A percentile compares a stretch with the other conserved stretches of the same genome.
phyloP scores from a whole-genome alignment of 202 grass and related monocot genomes.

The Bolboschoenoplectus hybrid region DNA sequence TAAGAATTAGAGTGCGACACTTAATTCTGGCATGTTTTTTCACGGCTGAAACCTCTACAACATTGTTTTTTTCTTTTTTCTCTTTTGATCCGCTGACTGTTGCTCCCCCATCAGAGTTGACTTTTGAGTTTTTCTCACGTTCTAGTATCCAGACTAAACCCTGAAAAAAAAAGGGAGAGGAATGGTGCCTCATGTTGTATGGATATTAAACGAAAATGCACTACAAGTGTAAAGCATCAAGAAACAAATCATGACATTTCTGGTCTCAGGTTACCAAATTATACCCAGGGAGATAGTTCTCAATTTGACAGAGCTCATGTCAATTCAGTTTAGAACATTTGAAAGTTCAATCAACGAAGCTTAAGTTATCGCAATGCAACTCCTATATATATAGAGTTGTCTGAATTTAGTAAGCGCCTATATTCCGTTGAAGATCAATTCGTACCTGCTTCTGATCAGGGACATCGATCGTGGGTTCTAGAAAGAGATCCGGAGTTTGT shows the following conservation, averaged over 20 bases:
- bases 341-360: background rate
- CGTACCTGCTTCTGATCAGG: constrained; percentile 70
- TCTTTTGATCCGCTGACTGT: constrained; percentile 61
- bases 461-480: constrained; percentile 46
- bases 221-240: background rate
- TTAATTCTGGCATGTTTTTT: constrained; percentile 76
- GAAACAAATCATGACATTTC: background rate
- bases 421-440: background rate
- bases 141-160: constrained; percentile 86
- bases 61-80: constrained; percentile 63
- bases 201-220: constrained; percentile 16
- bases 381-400: background rate
- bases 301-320: constrained; percentile 7
- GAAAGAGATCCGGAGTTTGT: constrained; percentile 46
- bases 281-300: background rate
- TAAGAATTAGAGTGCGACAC: constrained; percentile 55
- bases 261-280: background rate
- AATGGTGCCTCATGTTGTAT: background rate
- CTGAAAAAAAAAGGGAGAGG: constrained; percentile 40
- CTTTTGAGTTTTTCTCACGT: constrained; percentile 67
- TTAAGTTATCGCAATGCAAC: background rate
- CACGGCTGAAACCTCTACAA: constrained; percentile 70
- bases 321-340: constrained; percentile 6
- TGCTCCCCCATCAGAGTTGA: constrained; percentile 48
- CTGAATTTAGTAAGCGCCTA: background rate